Base-by-base conservation (phyloP, 2,329 filamentous ascomycete genomes). In the Neonectria coccinea region DNA sequence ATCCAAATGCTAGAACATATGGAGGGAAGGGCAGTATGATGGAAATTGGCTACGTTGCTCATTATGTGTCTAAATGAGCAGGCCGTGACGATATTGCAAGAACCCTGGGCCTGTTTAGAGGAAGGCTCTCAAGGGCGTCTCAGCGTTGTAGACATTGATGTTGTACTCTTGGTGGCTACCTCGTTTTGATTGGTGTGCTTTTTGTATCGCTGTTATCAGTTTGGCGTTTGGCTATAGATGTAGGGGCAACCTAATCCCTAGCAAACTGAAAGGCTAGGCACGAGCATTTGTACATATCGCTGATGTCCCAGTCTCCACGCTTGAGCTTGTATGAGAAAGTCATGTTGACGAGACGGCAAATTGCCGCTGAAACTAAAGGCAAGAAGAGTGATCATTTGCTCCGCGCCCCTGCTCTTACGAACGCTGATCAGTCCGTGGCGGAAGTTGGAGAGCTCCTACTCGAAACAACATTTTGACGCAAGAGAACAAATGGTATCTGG, bases 21-120 rank as follows among this genome's bases (percentile, higher is more conserved):
- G 82, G 79, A 57, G 79, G 82, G 48, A 81, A 71, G 39, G 81
- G 77, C 42, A 79, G 76, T 67, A 81, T 82, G 75, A 81, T 84
- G 79, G 82, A 84, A 73, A 77, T 84, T 39, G 78, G 78, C 33
- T 84, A 84, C 63, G 80, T 84, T 16, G 81, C 80, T 20, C 77
- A 79, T 16, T 79, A 74, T 41, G 48, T 51, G 10, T 51, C 48
- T 16, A 42, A 18, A 9, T 42, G 11, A 42, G 4, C 9, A n/a
- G 10, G 39, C 11, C 12, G 11, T 5, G n/a, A 20, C 2, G n/a
- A 10, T 42, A 5, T 18, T 20, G n/a, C 39, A 20, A 9, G 3
- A 42, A n/a, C 10, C 1, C 16, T 18, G 14, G 7, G 22, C 22
- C 4, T 8, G 4, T 16, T 18, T 41, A 9, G 16, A 8, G n/a